These are phyloP conservation scores for Colletotrichum sp. DNA, from an alignment of 2,329 filamentous ascomycete genomes.

Conservation along the genomic window DNA sequence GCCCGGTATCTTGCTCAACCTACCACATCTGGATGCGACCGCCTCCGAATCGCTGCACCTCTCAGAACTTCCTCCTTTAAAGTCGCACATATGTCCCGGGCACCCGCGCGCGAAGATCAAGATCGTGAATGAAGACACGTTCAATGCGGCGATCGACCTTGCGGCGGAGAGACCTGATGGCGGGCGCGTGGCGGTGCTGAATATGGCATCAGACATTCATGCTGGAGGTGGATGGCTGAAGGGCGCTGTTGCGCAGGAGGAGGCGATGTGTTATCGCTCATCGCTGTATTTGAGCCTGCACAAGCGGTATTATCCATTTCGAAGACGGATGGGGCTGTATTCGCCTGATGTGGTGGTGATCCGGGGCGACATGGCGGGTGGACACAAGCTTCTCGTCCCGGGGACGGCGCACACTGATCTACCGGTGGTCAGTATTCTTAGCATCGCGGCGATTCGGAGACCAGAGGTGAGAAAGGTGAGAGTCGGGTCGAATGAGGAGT, in stretches of 20 bases:
- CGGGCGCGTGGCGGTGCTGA: constrained; percentile 62
- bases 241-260: constrained; percentile 71
- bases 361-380: constrained; percentile 50
- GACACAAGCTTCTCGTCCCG: constrained; percentile 49
- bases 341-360: constrained; percentile 65
- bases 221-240: constrained; percentile 69
- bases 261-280: constrained; percentile 70
- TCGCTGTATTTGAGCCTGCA: constrained; percentile 55
- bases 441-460: constrained; percentile 58
- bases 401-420: constrained; percentile 33
- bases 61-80: constrained; percentile 41
- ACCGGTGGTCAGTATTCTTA: constrained; percentile 65
- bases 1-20: constrained; percentile 47
- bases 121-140: constrained; percentile 61
- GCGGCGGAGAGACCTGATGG: constrained; percentile 25
- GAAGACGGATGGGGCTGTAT: constrained; percentile 57
- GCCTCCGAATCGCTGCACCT: constrained; percentile 41
- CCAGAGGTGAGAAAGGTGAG: constrained; percentile 36
- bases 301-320: constrained; percentile 56
- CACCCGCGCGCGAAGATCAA: constrained; percentile 41
- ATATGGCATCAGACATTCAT: constrained; percentile 63
- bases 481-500: constrained; percentile 26
- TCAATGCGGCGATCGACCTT: constrained; percentile 58
- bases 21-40: constrained; percentile 42
- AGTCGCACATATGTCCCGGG: constrained; percentile 45